A percentile compares a stretch with the other conserved stretches of the same genome.
Evolutionary conservation across 2,329 filamentous ascomycete genomes (phyloP).

Genomic region (Beauveria pseudobassiana): DNA sequence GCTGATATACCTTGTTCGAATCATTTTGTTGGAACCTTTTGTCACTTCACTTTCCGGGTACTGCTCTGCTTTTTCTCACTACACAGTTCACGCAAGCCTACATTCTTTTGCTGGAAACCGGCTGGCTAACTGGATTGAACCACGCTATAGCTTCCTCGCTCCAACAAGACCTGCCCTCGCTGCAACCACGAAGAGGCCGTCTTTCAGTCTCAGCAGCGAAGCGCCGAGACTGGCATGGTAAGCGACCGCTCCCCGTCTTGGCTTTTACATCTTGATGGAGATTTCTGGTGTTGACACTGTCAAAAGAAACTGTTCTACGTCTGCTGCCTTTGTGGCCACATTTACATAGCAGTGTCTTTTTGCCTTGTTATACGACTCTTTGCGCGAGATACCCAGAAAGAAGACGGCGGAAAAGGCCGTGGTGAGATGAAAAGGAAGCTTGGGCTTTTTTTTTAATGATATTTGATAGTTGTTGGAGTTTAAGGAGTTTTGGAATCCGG

Average conservation of each 20-base stretch:
- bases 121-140: conserved; percentile 36
- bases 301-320: conserved; percentile 83
- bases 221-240: conserved; percentile 97
- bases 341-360: conserved; percentile 50
- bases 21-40: not conserved
- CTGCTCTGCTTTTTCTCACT: not conserved
- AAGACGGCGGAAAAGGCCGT: not conserved
- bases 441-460: not conserved
- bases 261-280: not conserved
- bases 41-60: not conserved
- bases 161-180: conserved; percentile 75
- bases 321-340: conserved; percentile 87
- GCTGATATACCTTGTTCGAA: not conserved
- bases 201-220: conserved; percentile 97
- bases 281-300: not conserved
- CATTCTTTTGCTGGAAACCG: conserved; percentile 18
- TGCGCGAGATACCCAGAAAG: conserved; percentile 9
- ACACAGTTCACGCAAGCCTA: not conserved
- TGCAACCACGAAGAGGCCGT: conserved; percentile 88
- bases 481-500: not conserved
- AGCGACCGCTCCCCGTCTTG: conserved; percentile 26
- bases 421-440: not conserved
- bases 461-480: not conserved
- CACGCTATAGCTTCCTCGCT: conserved; percentile 71
- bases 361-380: conserved; percentile 11